Base-by-base conservation (phyloP, 179 eudicot genomes). In the Camellia oleifera region DNA sequence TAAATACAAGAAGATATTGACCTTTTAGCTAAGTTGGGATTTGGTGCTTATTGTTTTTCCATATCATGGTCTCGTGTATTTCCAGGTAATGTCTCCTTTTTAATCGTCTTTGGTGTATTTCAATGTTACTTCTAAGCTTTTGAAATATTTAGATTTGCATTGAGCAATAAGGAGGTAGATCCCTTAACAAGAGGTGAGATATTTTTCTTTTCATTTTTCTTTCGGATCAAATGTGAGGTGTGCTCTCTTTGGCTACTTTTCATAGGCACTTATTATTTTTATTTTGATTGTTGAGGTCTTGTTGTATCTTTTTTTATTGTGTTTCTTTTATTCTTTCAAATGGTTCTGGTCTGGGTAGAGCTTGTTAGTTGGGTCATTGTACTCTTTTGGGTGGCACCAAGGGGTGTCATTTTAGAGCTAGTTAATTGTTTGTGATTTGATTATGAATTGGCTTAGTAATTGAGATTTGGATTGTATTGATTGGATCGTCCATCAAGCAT, bases 21-120 rank as follows among this genome's bases (percentile, higher is more conserved):
- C 77, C 93, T 93, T 77, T 90, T 93, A 73, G 83, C 91, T 72
- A 90, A 67, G 83, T 60, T 91, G 90, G 97, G 97, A 74, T 90
- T 93, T 83, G 74, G 75, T 45, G 91, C 93, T 0, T 91, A 91
- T 81, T 89, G 97, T 63, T 91, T 93, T 86, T 93, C 97, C 60
- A 89, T 93, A 83, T 90, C 97, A 40, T 93, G 97, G 97, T 84
- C 92, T 50, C 93, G 97, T 12, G 88, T 93, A 78, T 88, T 86
- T 74, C 90, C 97, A 46, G 93, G 97, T 93, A 89, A 74, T 5
- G 17, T 14, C n/a, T 26, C 20, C 57, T 12, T 57, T 45, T n/a
- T 40, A 15, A n/a, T 14, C 18, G 14, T 72, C 23, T 5, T 10
- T 72, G 50, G 7, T 54, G 15, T 9, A 62, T 40, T 58, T 56